Conservation (phyloP, 495 filamentous ascomycete species). For the Neurospora sp. region DNA sequence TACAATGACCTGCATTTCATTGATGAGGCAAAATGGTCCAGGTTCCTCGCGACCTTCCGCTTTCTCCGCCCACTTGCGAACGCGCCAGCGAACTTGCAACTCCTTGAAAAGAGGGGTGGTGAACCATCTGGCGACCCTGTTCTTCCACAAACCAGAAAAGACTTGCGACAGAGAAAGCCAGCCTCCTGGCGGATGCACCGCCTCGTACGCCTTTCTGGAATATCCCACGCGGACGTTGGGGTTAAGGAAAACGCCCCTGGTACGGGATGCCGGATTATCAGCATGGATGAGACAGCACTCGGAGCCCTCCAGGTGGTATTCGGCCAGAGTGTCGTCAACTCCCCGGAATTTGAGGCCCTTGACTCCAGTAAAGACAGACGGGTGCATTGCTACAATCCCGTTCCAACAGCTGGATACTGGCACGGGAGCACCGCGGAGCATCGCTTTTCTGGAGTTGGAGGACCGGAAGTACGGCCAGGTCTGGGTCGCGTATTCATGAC, state of each 20-base stretch:
- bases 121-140: conserved; percentile 15
- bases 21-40: conserved; percentile 59
- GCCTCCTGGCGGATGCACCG: conserved; percentile 16
- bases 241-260: conserved; percentile 64
- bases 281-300: conserved; percentile 80
- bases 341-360: conserved; percentile 50
- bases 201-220: conserved; percentile 45
- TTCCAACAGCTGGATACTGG: conserved; percentile 79
- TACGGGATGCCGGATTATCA: conserved; percentile 46
- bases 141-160: conserved; percentile 41
- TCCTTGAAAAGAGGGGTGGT: conserved; percentile 22
- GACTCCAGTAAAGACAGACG: conserved; percentile 16
- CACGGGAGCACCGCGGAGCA: conserved; percentile 46
- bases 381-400: conserved; percentile 48
- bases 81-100: conserved; percentile 26
- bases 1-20: conserved; percentile 78
- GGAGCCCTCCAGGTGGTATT: conserved; percentile 60
- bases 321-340: conserved; percentile 57
- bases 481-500: conserved; percentile 49
- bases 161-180: conserved; percentile 25
- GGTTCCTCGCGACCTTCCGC: conserved; percentile 35
- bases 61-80: conserved; percentile 33
- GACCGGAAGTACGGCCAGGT: conserved; percentile 75
- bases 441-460: conserved; percentile 44
- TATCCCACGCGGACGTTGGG: conserved; percentile 71